Evolutionary conservation across 1,284 basidiomycete genomes (phyloP), one percentile per base, ranked within the genome.

Genomic region (Boletus holoroseus): DNA sequence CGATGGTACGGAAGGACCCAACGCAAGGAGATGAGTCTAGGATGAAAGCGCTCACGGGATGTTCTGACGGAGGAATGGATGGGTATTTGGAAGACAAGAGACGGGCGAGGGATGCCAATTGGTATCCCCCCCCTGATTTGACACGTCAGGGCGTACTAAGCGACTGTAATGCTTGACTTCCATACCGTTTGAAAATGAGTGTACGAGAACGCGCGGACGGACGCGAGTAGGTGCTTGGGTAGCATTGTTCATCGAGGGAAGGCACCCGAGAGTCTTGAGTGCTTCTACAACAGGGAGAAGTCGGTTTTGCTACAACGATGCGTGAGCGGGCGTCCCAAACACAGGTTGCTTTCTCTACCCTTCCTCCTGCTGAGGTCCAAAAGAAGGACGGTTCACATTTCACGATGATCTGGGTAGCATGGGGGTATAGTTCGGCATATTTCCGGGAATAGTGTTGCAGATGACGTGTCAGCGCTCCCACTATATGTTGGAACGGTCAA

Each of bases 161-260:
- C 2, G 27, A 34, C 15, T 27, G 38, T 1, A 27, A 34, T n/a
- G 18, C 6, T 24, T 28, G 11, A 27, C 11, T 8, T 22, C 47
- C 62, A 24, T 58, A 77, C 80, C 81, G 37, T 82, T 82, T 3
- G 79, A 82, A 54, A 82, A 81, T 0, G 69, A 63, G 49, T 82
- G 80, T 1, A 76, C 62, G 3, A 82, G 67, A 20, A 81, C 62
- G 13, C 73, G 62, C 51, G 55, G 50, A 50, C 55, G 59, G 11
- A 31, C 31, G 18, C 49, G 54, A 37, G 47, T 39, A 42, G 13
- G 49, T 5, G 30, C 42, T 7, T 38, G 43, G 11, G 12, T 12
- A 9, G 44, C 2, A 6, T 20, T 36, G 2, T 38, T 40, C 13
- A 16, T 32, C 15, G 60, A 48, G 11, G 69, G 59, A 26, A 74